phyloP scores from a whole-genome alignment of 2,329 filamentous ascomycete species.

The Pestalotiopsis sp. region DNA sequence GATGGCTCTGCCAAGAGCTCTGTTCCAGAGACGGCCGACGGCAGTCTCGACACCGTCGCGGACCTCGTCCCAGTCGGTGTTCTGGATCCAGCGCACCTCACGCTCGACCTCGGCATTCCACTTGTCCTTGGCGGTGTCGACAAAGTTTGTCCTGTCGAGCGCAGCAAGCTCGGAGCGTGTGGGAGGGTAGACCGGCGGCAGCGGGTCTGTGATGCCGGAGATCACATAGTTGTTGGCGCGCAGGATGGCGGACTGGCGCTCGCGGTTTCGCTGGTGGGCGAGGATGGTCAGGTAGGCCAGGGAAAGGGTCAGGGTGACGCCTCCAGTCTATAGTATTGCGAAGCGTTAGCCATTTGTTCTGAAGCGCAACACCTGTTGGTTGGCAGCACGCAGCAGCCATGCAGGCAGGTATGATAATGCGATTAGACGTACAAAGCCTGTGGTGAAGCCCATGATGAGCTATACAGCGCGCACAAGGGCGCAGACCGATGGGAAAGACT shows the following conservation, averaged over 20 bases:
- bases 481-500: conserved; percentile 19
- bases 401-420: background rate
- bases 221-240: conserved; percentile 60
- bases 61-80: conserved; percentile 65
- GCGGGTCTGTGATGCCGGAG: conserved; percentile 52
- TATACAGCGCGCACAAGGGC: conserved; percentile 27
- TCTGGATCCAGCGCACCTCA: conserved; percentile 67
- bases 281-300: conserved; percentile 73
- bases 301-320: conserved; percentile 74
- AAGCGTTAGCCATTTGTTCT: conserved; percentile 5
- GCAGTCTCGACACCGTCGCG: conserved; percentile 59
- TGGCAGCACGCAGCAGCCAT: background rate
- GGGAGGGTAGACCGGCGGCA: conserved; percentile 47
- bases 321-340: conserved; percentile 60
- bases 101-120: conserved; percentile 78
- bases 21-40: conserved; percentile 47
- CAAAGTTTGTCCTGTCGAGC: conserved; percentile 55
- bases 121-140: conserved; percentile 72
- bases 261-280: conserved; percentile 70
- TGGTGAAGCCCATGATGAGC: conserved; percentile 69
- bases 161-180: conserved; percentile 53
- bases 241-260: conserved; percentile 57
- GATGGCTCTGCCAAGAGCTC: conserved; percentile 36
- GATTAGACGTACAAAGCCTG: conserved; percentile 68
- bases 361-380: background rate